These are phyloP conservation scores for Raffaelea ambrosiae DNA, from an alignment of 2,329 filamentous ascomycete species.

Conservation along the genomic window DNA sequence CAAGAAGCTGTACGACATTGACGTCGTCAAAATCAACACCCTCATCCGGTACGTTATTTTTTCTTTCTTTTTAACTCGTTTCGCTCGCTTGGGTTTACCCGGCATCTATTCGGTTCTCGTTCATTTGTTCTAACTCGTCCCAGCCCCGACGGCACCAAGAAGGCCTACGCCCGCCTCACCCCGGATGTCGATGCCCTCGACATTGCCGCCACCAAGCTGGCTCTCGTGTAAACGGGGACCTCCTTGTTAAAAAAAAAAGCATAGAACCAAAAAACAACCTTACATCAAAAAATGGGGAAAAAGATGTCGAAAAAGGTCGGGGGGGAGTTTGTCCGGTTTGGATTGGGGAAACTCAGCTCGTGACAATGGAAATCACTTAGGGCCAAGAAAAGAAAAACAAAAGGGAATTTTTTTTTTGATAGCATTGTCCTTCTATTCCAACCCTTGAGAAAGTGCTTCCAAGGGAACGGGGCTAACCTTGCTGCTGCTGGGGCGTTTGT, in stretches of 20 bases:
- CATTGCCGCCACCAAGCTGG: slow-evolving; percentile 98
- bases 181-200: slow-evolving; percentile 96
- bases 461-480: too few relatives aligned
- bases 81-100: background rate
- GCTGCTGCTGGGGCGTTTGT: too few relatives aligned
- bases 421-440: too few relatives aligned
- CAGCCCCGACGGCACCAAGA: slow-evolving; percentile 95
- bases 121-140: background rate
- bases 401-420: too few relatives aligned
- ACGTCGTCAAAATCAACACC: slow-evolving; percentile 98
- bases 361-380: too few relatives aligned
- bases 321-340: too few relatives aligned
- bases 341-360: too few relatives aligned
- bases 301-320: background rate
- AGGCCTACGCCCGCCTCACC: slow-evolving; percentile 94
- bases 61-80: background rate
- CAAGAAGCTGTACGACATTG: slow-evolving; percentile 99
- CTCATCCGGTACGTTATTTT: slow-evolving; percentile 68
- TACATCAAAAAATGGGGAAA: slow-evolving; percentile 4
- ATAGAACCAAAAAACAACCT: slow-evolving; percentile 3
- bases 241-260: slow-evolving; percentile 1
- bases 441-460: too few relatives aligned
- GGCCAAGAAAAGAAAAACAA: too few relatives aligned
- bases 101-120: too few relatives aligned
- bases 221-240: slow-evolving; percentile 82